phyloP scores from a whole-genome alignment of 1,284 basidiomycete genomes.

The Schizophyllum commune region DNA sequence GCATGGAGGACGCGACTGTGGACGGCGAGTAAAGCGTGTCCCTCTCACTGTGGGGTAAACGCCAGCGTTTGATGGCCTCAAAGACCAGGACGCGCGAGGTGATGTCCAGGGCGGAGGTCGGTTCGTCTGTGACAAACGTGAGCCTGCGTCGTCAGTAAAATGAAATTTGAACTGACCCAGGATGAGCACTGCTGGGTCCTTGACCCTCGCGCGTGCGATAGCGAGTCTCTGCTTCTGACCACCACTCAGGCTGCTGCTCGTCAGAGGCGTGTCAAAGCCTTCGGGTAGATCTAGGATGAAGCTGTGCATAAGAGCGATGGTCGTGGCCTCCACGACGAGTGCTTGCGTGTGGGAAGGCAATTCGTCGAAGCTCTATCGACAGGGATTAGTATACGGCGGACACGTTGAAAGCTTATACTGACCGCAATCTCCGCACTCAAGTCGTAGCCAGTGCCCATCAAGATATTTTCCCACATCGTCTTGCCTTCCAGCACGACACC shows the following conservation, averaged over 20 bases:
- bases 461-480: conserved; percentile 85
- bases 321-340: conserved; percentile 65
- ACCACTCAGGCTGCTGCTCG: conserved; percentile 79
- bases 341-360: too few relatives aligned
- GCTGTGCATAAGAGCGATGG: conserved; percentile 83
- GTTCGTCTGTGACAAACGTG: conserved; percentile 64
- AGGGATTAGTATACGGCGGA: too few relatives aligned
- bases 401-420: too few relatives aligned
- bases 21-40: not conserved
- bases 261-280: conserved; percentile 84
- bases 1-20: not conserved
- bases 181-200: conserved; percentile 87
- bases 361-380: too few relatives aligned
- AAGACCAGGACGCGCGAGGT: conserved; percentile 85
- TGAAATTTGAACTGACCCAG: conserved; percentile 55
- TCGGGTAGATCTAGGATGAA: conserved; percentile 79
- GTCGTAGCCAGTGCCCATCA: conserved; percentile 61
- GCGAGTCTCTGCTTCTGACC: conserved; percentile 93
- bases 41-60: conserved; percentile 23
- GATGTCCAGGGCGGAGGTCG: conserved; percentile 91
- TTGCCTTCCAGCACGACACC: conserved; percentile 73
- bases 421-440: conserved; percentile 56
- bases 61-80: conserved; percentile 81
- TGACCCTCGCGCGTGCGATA: conserved; percentile 81
- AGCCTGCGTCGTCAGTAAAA: not conserved